These are phyloP conservation scores for Eutypa lata DNA, from an alignment of 2,329 filamentous ascomycete genomes.

Conservation along the genomic window DNA sequence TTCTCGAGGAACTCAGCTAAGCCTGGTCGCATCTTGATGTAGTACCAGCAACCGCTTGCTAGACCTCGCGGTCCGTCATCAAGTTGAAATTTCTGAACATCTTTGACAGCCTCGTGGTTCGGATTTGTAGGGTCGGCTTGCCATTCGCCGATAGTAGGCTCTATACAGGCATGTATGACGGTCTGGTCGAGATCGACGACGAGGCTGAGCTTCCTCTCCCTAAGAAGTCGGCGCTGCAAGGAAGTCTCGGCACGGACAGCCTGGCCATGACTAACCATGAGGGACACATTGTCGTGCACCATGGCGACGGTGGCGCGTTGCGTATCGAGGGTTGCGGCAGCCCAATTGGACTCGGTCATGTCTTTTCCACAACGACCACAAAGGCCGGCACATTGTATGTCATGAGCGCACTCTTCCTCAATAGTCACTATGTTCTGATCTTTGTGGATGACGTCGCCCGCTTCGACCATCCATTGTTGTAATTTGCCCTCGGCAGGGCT, in stretches of 20 bases:
- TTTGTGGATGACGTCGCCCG: conserved; percentile 60
- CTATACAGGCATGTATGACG: conserved; percentile 96
- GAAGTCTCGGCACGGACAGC: conserved; percentile 82
- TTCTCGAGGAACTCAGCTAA: conserved; percentile 72
- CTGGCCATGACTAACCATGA: conserved; percentile 81
- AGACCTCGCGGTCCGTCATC: conserved; percentile 76
- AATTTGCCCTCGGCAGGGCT: conserved; percentile 80
- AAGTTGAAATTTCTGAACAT: conserved; percentile 85
- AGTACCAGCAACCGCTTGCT: conserved; percentile 82
- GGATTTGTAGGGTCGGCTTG: conserved; percentile 83
- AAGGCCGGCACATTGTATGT: conserved; percentile 85
- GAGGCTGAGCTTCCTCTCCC: conserved; percentile 79
- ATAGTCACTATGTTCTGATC: conserved; percentile 67
- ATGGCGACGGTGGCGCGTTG: conserved; percentile 91
- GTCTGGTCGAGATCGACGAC: conserved; percentile 98
- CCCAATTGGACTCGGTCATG: conserved; percentile 89
- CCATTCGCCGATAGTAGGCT: conserved; percentile 95
- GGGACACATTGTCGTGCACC: conserved; percentile 83
- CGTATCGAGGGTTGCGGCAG: conserved; percentile 73
- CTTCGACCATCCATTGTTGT: conserved; percentile 70
- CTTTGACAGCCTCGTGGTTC: conserved; percentile 86
- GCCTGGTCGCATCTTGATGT: conserved; percentile 94
- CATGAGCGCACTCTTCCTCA: conserved; percentile 87
- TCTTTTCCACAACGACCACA: conserved; percentile 93
- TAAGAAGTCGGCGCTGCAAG: conserved; percentile 76